Evolutionary conservation across 2,329 filamentous ascomycete species (phyloP).

Genomic region (Botrytis cinerea): DNA sequence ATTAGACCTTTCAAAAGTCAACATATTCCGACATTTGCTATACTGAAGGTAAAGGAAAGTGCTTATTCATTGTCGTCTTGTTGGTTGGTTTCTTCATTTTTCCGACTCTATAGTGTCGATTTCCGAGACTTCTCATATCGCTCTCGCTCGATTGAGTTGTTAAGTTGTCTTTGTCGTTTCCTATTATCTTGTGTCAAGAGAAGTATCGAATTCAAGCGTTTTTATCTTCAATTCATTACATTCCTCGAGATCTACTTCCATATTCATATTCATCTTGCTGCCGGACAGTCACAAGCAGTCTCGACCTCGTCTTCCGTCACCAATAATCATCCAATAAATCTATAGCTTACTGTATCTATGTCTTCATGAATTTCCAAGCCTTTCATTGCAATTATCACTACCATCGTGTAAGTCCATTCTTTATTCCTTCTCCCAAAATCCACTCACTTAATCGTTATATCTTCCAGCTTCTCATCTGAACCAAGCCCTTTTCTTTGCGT

Average conservation of each 20-base stretch:
- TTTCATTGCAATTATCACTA: not conserved
- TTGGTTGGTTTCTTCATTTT: not conserved
- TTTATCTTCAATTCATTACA: not conserved
- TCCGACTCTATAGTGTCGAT: not conserved
- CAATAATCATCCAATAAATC: not conserved
- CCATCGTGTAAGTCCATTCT: slow-evolving; percentile 2
- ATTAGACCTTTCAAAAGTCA: not conserved
- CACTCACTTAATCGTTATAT: too few species aligned
- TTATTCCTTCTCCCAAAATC: not conserved
- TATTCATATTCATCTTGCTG: not conserved
- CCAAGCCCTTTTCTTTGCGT: not conserved
- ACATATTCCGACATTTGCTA: not conserved
- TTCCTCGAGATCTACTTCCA: too few species aligned
- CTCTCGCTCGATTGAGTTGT: not conserved
- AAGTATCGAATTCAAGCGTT: not conserved
- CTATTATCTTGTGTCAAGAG: not conserved
- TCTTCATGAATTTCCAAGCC: slow-evolving; percentile 12
- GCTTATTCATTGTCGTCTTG: not conserved
- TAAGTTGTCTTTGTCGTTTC: not conserved
- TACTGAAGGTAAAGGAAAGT: not conserved
- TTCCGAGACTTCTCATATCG: not conserved
- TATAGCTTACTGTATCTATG: not conserved
- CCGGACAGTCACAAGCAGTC: not conserved
- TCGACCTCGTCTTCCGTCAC: not conserved
- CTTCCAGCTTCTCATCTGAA: not conserved